A percentile compares a stretch with the other conserved stretches of the same genome.
Evolutionary conservation across 2,329 filamentous ascomycete genomes (phyloP).

Genomic region (Fusarium sp.): DNA sequence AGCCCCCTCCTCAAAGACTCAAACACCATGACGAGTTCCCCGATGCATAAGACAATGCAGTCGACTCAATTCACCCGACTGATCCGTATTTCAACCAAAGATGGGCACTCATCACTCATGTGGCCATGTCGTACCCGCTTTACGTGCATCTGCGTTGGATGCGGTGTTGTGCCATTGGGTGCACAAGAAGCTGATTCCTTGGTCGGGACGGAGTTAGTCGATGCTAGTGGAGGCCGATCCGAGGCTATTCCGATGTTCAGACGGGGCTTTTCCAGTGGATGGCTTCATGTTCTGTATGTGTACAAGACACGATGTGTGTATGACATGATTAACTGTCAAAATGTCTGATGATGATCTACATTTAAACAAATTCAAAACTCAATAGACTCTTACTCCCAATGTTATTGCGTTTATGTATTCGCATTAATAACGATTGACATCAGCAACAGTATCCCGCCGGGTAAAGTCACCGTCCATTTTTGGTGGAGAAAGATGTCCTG

Average conservation of each 20-base stretch:
- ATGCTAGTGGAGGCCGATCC: constrained; percentile 13
- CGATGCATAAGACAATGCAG: constrained; percentile 10
- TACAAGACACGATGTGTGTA: background rate
- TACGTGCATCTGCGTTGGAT: constrained; percentile 28
- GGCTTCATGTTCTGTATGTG: background rate
- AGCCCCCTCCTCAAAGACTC: constrained; percentile 16
- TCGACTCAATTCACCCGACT: constrained; percentile 22
- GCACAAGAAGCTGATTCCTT: constrained; percentile 26
- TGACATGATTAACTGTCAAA: background rate
- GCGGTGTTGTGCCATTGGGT: constrained; percentile 43
- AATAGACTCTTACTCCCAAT: background rate
- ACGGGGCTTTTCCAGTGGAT: constrained; percentile 29
- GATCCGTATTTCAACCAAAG: constrained; percentile 40
- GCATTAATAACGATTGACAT: background rate
- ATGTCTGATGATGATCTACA: background rate
- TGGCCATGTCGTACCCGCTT: constrained; percentile 41
- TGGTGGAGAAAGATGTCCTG: background rate
- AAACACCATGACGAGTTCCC: constrained; percentile 21
- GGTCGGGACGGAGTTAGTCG: constrained; percentile 10
- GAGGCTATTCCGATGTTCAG: constrained; percentile 35
- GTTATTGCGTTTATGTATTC: background rate
- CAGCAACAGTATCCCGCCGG: background rate
- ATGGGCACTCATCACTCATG: constrained; percentile 39
- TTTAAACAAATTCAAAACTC: background rate
- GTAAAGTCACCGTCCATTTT: constrained; percentile 7